These are phyloP conservation scores for Ogataea pini DNA, from an alignment of 805 yeast genomes.

Conservation along the genomic window DNA sequence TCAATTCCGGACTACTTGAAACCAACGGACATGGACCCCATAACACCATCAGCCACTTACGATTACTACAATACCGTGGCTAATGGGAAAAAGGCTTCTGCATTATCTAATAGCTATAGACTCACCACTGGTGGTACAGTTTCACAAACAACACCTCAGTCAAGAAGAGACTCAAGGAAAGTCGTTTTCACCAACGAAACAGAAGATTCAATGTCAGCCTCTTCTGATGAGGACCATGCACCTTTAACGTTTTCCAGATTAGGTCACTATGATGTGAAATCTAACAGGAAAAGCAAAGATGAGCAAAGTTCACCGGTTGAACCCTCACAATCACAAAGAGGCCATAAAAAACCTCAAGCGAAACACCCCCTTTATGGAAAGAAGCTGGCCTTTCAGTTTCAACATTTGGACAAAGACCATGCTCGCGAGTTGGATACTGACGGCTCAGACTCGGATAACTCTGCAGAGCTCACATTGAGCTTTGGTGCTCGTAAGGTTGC, in stretches of 20 bases:
- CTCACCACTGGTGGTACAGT: constrained; percentile 1
- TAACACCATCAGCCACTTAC: constrained; percentile 21
- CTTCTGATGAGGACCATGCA: constrained; percentile 3
- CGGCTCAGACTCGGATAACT: constrained; percentile 18
- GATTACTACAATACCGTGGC: constrained; percentile 10
- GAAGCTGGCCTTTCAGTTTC: constrained; percentile 9
- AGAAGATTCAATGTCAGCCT: constrained; percentile 15
- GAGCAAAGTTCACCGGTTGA: not conserved
- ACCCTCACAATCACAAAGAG: not conserved
- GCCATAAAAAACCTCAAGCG: not conserved
- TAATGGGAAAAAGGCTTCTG: constrained; percentile 12
- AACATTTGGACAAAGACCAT: not conserved
- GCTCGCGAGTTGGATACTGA: constrained; percentile 12
- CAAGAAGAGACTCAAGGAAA: constrained; percentile 18
- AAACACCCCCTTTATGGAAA: constrained; percentile 25
- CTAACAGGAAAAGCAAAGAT: not conserved
- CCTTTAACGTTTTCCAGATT: not conserved
- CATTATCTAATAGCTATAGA: constrained; percentile 6
- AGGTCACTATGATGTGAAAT: not conserved
- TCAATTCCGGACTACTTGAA: constrained; percentile 29
- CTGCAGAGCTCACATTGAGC: constrained; percentile 23
- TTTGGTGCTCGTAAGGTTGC: constrained; percentile 17
- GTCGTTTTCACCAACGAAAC: constrained; percentile 18
- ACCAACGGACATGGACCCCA: constrained; percentile 26
- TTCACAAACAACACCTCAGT: not conserved